These are phyloP conservation scores for Begonia fuchsioides DNA, from an alignment of 306 rosid genomes.

Conservation along the genomic window DNA sequence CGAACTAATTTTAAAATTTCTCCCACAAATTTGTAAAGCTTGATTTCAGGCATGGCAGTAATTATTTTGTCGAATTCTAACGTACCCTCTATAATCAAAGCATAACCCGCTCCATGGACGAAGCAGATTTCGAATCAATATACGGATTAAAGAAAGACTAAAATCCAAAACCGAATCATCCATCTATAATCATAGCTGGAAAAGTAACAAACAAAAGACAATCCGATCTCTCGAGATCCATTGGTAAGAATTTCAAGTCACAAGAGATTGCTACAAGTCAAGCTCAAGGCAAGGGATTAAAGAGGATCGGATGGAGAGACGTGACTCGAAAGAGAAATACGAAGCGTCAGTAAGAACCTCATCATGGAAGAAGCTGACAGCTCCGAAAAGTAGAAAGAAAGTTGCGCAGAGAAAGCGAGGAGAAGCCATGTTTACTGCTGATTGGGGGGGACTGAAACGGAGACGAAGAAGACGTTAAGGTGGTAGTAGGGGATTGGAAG, in stretches of 20 bases:
- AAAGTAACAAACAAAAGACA: background rate
- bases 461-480: background rate
- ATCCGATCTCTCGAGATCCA: background rate
- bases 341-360: background rate
- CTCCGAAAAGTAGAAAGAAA: background rate
- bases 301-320: background rate
- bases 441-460: background rate
- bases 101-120: no score
- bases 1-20: no score
- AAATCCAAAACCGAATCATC: no score
- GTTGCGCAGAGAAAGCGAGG: background rate
- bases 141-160: no score
- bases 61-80: no score
- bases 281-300: background rate
- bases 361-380: background rate
- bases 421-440: background rate
- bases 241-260: no score
- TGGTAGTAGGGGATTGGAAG: background rate
- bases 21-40: no score
- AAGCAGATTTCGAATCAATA: no score
- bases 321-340: background rate
- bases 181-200: no score
- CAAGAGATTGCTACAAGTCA: no score
- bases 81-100: no score
- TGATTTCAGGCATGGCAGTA: no score